Base-by-base conservation (phyloP, 208 protist species). In the Wallacemonas sp. region DNA sequence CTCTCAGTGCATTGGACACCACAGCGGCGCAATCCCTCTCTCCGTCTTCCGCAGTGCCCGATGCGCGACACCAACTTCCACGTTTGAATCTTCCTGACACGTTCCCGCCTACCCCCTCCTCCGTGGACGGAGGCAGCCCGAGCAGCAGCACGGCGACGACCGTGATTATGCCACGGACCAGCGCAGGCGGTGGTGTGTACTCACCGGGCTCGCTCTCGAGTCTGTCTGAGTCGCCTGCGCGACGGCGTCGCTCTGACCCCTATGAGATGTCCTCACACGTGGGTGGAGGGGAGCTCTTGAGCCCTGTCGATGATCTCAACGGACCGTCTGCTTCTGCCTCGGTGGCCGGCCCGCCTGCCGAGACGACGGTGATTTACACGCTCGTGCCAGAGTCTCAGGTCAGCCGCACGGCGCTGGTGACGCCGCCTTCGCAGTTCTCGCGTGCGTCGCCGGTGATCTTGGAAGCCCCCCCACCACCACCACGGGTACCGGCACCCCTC, bases 91-190 rank as follows among this genome's bases (percentile, higher is more conserved):
- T n/a, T n/a, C n/a, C n/a, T n/a, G n/a, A n/a, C n/a, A n/a, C n/a
- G n/a, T n/a, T n/a, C 36, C 36, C 36, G 36, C 36, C 36, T 41
- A 6, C 6, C 36, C 36, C 6, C 36, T 41, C n/a, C 36, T 41
- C 36, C 36, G 9, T 14, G 36, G 36, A 14, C 36, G 6, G 36
- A 6, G 36, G 14, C 9, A 41, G 36, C 36, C 3, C 9, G n/a
- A 38, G 12, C 51, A 58, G 51, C 31, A 58, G 51, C 51, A 58
- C 51, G 28, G 51, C 51, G 12, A 26, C 51, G 6, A 58, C 51
- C 8, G 51, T 58, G 12, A 58, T 58, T n/a, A n/a, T n/a, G n/a
- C n/a, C n/a, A n/a, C n/a, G n/a, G n/a, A n/a, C n/a, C n/a, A n/a
- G n/a, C n/a, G n/a, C n/a, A n/a, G n/a, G n/a, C n/a, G n/a, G n/a